Evolutionary conservation across 1,284 basidiomycete genomes (phyloP).

Genomic region (Boletus sp.): DNA sequence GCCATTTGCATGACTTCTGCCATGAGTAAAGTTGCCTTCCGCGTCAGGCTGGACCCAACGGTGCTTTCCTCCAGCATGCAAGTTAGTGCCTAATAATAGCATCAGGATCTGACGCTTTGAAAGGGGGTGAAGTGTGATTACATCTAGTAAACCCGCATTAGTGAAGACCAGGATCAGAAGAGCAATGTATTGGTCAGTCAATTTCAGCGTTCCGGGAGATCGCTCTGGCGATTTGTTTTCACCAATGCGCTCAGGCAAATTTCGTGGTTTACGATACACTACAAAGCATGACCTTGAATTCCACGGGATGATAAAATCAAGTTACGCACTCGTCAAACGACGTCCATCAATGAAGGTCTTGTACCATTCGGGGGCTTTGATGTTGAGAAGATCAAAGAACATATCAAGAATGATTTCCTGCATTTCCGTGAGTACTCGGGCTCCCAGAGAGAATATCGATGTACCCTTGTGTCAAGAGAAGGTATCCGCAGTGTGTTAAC

Average conservation of each 20-base stretch:
- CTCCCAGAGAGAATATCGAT: slow-evolving; percentile 17
- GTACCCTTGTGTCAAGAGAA: slow-evolving; percentile 79
- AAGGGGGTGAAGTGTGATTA: slow-evolving; percentile 38
- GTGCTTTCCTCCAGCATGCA: slow-evolving; percentile 78
- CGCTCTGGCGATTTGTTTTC: slow-evolving; percentile 44
- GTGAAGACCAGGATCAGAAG: slow-evolving; percentile 86
- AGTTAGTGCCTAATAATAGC: slow-evolving; percentile 67
- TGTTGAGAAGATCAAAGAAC: slow-evolving; percentile 92
- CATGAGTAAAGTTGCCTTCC: slow-evolving; percentile 91
- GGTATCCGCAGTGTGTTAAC: slow-evolving; percentile 89
- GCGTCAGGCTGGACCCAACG: slow-evolving; percentile 65
- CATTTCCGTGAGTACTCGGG: slow-evolving; percentile 9
- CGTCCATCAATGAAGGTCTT: slow-evolving; percentile 87
- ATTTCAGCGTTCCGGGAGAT: slow-evolving; percentile 63
- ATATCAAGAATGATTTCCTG: slow-evolving; percentile 92
- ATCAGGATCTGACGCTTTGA: slow-evolving; percentile 6
- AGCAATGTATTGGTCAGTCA: slow-evolving; percentile 93
- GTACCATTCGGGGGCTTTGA: slow-evolving; percentile 88
- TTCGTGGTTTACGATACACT: slow-evolving; percentile 70
- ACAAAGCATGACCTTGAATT: not conserved
- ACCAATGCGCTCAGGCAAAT: slow-evolving; percentile 36
- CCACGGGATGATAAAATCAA: not conserved
- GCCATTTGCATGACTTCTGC: slow-evolving; percentile 89
- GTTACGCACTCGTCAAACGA: slow-evolving; percentile 72
- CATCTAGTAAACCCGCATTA: slow-evolving; percentile 86